Percentiles rank a stretch among this genome's conserved stretches.
These are phyloP conservation scores for Hirschfeldia incana DNA, from an alignment of 345 rosid genomes.

Conservation along the genomic window DNA sequence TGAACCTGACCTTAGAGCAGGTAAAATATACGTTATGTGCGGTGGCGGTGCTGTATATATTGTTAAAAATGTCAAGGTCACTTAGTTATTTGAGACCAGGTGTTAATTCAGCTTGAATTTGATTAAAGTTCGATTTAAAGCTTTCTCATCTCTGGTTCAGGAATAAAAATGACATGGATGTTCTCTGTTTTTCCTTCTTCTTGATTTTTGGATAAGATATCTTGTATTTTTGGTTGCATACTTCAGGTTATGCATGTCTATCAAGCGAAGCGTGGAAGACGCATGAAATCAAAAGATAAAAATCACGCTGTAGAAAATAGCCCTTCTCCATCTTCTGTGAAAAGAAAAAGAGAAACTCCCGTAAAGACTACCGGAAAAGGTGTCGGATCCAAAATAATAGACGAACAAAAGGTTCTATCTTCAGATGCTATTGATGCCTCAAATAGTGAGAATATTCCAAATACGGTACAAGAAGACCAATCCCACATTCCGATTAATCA, in stretches of 20 bases:
- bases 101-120: conserved; percentile 13
- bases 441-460: conserved; percentile 30
- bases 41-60: conserved; percentile 16
- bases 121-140: not conserved
- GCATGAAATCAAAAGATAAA: conserved; percentile 42
- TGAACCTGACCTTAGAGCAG: conserved; percentile 87
- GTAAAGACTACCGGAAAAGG: conserved; percentile 44
- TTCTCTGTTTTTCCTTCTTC: not conserved
- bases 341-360: conserved; percentile 57
- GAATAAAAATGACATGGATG: conserved; percentile 22
- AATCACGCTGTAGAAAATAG: conserved; percentile 32
- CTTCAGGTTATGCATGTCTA: conserved; percentile 82
- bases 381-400: conserved; percentile 36
- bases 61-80: conserved; percentile 16
- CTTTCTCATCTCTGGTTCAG: conserved; percentile 13
- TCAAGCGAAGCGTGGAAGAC: conserved; percentile 60
- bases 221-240: conserved; percentile 26
- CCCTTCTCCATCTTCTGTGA: conserved; percentile 44
- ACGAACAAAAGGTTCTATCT: conserved; percentile 20
- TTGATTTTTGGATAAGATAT: conserved; percentile 1
- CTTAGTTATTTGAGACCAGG: conserved; percentile 5
- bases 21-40: conserved; percentile 40
- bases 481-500: conserved; percentile 33
- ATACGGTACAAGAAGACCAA: conserved; percentile 42
- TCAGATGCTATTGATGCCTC: conserved; percentile 26